Evolutionary conservation across 805 yeast species (phyloP).

Genomic region (Candida methanosorbosa): DNA sequence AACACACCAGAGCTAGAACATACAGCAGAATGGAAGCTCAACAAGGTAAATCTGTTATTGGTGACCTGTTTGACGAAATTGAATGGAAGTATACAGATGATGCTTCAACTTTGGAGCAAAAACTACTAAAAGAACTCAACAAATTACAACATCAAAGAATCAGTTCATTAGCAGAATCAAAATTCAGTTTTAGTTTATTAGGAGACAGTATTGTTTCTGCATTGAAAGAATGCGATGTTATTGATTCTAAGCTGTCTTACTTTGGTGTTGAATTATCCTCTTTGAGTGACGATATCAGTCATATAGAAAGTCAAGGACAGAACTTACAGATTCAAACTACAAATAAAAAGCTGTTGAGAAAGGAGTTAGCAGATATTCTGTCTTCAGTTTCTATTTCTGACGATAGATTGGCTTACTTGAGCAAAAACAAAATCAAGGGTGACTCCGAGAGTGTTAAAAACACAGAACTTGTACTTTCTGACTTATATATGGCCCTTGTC

Average conservation of each 20-base stretch:
- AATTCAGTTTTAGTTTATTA: slow-evolving; percentile 28
- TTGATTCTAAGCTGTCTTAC: slow-evolving; percentile 45
- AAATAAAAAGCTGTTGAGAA: slow-evolving; percentile 69
- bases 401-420: slow-evolving; percentile 38
- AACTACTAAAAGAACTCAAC: slow-evolving; percentile 50
- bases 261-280: slow-evolving; percentile 55
- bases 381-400: slow-evolving; percentile 63
- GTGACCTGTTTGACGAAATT: slow-evolving; percentile 68
- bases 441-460: slow-evolving; percentile 31
- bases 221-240: slow-evolving; percentile 41
- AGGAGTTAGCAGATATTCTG: slow-evolving; percentile 59
- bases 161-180: slow-evolving; percentile 36
- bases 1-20: slow-evolving; percentile 18
- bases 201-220: slow-evolving; percentile 34
- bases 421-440: slow-evolving; percentile 39
- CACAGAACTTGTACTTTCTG: slow-evolving; percentile 48
- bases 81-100: slow-evolving; percentile 70
- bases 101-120: slow-evolving; percentile 46
- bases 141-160: slow-evolving; percentile 57
- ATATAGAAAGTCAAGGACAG: slow-evolving; percentile 65
- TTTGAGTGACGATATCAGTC: slow-evolving; percentile 58
- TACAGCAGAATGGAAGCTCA: slow-evolving; percentile 18
- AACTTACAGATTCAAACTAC: slow-evolving; percentile 80
- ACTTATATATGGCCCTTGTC: slow-evolving; percentile 53
- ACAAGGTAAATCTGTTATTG: slow-evolving; percentile 27